Percentiles rank a stretch among this genome's conserved stretches.
These are phyloP conservation scores for Metschnikowia santaceciliae DNA, from an alignment of 805 yeast species.

Conservation along the genomic window DNA sequence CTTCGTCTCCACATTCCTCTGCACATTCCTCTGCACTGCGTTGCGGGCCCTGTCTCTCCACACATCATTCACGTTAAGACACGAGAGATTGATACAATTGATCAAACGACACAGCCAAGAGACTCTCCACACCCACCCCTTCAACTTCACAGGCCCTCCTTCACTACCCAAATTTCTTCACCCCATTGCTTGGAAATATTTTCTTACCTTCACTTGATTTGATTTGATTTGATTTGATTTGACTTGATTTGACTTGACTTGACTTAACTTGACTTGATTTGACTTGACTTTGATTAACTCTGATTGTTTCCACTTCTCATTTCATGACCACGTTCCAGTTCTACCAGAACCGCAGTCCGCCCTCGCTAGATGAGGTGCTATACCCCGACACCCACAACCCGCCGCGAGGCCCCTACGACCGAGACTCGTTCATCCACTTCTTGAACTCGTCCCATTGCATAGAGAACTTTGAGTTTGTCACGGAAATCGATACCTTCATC, in stretches of 20 bases:
- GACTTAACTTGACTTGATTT: no score
- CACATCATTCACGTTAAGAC: background rate
- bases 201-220: no score
- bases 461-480: constrained; percentile 35
- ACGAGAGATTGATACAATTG: no score
- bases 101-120: no score
- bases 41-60: background rate
- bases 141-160: no score
- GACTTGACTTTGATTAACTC: no score
- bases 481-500: constrained; percentile 21
- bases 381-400: constrained; percentile 3
- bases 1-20: no score
- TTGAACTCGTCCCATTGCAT: constrained; percentile 30
- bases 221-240: no score
- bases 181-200: no score
- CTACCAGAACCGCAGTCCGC: constrained; percentile 12
- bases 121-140: no score
- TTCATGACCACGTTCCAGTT: constrained; percentile 14
- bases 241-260: no score
- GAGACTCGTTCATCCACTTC: constrained; percentile 23
- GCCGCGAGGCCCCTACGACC: constrained; percentile 17
- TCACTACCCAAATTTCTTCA: background rate
- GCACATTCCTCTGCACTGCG: constrained; percentile 2
- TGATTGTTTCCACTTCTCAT: no score
- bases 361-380: constrained; percentile 21